phyloP scores from a whole-genome alignment of 257 asterid genomes.

The Avicennia marina region DNA sequence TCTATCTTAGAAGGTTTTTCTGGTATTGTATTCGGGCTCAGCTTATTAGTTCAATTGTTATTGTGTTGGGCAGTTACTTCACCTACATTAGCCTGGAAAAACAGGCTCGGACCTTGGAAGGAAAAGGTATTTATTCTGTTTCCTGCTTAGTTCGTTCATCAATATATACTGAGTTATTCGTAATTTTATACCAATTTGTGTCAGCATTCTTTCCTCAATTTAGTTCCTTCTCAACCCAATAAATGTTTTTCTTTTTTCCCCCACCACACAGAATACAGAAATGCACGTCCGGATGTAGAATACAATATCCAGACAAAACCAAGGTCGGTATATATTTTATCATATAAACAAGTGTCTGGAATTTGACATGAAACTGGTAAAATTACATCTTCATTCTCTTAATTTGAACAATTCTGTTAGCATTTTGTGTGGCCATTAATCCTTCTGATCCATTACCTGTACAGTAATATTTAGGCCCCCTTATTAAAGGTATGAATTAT shows the following conservation, averaged over 20 bases:
- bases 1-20: too few species aligned
- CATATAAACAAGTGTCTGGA: not conserved
- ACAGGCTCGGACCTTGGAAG: slow-evolving; percentile 53
- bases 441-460: not conserved
- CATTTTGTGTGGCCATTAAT: not conserved
- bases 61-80: slow-evolving; percentile 53
- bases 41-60: slow-evolving; percentile 5
- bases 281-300: slow-evolving; percentile 21
- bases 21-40: not conserved
- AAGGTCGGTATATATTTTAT: slow-evolving; percentile 39
- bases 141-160: slow-evolving; percentile 5
- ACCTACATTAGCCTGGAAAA: slow-evolving; percentile 75
- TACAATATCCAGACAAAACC: slow-evolving; percentile 28
- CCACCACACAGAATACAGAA: slow-evolving; percentile 33
- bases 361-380: slow-evolving; percentile 14
- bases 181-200: not conserved
- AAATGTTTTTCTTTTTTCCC: slow-evolving; percentile 2
- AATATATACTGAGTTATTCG: not conserved
- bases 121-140: slow-evolving; percentile 34
- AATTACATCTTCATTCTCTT: not conserved
- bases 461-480: not conserved
- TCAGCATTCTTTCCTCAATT: not conserved
- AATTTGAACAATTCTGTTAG: not conserved
- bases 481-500: not conserved
- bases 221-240: slow-evolving; percentile 11